phyloP scores from a whole-genome alignment of 345 rosid species.

The Heritiera littoralis region DNA sequence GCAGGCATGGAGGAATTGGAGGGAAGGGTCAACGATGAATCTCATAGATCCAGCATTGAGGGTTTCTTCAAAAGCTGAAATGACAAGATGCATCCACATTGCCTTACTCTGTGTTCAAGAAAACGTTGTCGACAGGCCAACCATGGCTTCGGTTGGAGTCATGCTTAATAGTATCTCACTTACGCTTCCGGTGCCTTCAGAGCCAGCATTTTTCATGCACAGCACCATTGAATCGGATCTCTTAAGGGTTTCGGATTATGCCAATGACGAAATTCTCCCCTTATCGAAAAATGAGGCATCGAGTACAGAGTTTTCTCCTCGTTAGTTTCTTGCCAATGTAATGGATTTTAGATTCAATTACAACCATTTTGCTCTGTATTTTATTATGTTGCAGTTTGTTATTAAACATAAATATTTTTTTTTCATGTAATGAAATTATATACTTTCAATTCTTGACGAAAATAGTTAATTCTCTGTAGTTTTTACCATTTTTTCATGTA shows the following conservation, averaged over 20 bases:
- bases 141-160: conserved; percentile 43
- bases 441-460: too few species aligned
- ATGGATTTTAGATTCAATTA: not conserved
- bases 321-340: too few species aligned
- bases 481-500: not conserved
- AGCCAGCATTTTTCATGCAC: conserved; percentile 12
- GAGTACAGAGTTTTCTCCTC: too few species aligned
- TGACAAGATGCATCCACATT: conserved; percentile 54
- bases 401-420: not conserved
- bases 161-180: conserved; percentile 43
- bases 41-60: conserved; percentile 41
- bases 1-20: conserved; percentile 52
- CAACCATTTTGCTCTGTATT: not conserved
- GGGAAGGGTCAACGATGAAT: conserved; percentile 27
- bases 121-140: conserved; percentile 48
- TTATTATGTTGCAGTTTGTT: not conserved
- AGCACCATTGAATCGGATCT: not conserved
- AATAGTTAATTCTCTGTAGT: too few species aligned
- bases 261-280: not conserved
- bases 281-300: not conserved
- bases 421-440: not conserved
- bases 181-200: not conserved
- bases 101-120: conserved; percentile 68
- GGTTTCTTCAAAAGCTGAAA: conserved; percentile 24
- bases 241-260: not conserved